A percentile compares a stretch with the other conserved stretches of the same genome.
phyloP scores from a whole-genome alignment of 73 alveolate genomes.

The Paramecium pentaurelia region DNA sequence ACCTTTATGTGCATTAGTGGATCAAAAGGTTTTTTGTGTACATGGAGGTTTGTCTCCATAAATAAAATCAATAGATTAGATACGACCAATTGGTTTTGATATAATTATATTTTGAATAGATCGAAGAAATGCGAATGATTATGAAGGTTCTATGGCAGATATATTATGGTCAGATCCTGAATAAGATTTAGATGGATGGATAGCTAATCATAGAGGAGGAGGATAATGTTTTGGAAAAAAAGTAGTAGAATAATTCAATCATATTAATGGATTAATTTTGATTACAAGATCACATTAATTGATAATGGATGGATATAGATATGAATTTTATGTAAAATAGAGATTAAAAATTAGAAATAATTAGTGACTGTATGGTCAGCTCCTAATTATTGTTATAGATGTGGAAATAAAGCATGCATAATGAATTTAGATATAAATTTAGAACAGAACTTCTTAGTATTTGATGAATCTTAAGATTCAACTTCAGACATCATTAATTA shows the following conservation, averaged over 20 bases:
- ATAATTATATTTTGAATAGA: slow-evolving; percentile 54
- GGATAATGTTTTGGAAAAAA: slow-evolving; percentile 91
- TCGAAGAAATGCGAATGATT: slow-evolving; percentile 81
- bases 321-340: slow-evolving; percentile 60
- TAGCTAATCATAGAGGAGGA: slow-evolving; percentile 84
- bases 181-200: slow-evolving; percentile 88
- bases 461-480: slow-evolving; percentile 13
- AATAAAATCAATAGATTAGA: slow-evolving; percentile 62
- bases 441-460: slow-evolving; percentile 67
- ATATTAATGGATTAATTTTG: slow-evolving; percentile 76
- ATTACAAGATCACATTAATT: slow-evolving; percentile 92
- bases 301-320: slow-evolving; percentile 88
- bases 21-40: slow-evolving; percentile 77
- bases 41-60: slow-evolving; percentile 96
- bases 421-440: neutral
- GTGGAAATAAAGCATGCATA: neutral
- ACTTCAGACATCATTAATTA: neutral
- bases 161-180: slow-evolving; percentile 97
- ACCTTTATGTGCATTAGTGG: slow-evolving; percentile 87
- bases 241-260: slow-evolving; percentile 84
- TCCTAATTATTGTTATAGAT: slow-evolving; percentile 87
- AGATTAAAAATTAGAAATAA: slow-evolving; percentile 82
- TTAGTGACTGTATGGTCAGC: slow-evolving; percentile 89
- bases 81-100: slow-evolving; percentile 55
- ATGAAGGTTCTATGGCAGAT: slow-evolving; percentile 95